A percentile compares a stretch with the other conserved stretches of the same genome.
Evolutionary conservation across 1,139 yeast species (phyloP).

Genomic region (Trichomonascaceae sp.): DNA sequence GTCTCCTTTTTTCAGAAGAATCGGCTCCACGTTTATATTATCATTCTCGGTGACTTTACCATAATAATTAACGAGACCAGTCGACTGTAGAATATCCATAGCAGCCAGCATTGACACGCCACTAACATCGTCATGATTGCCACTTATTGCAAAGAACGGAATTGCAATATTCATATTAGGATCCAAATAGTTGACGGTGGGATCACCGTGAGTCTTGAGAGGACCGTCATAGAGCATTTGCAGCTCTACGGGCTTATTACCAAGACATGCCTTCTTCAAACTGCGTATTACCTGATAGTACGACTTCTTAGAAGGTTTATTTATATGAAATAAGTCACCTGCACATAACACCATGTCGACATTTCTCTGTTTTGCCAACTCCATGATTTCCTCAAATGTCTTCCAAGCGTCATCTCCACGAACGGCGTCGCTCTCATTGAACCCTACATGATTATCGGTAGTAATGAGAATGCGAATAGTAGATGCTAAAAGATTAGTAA

Average conservation of each 20-base stretch:
- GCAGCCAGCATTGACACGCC: constrained; percentile 81
- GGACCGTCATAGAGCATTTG: constrained; percentile 79
- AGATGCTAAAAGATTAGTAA: constrained; percentile 28
- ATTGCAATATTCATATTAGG: constrained; percentile 81
- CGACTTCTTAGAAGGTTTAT: constrained; percentile 83
- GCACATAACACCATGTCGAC: constrained; percentile 87
- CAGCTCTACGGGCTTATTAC: constrained; percentile 82
- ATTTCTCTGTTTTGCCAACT: constrained; percentile 61
- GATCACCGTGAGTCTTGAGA: constrained; percentile 41
- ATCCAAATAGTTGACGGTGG: constrained; percentile 72
- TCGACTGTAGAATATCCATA: constrained; percentile 71
- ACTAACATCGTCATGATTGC: constrained; percentile 96
- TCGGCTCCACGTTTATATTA: constrained; percentile 67
- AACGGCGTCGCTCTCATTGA: constrained; percentile 80
- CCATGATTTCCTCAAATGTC: constrained; percentile 79
- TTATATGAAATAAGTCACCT: constrained; percentile 89
- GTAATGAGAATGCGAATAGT: constrained; percentile 76
- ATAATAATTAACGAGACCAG: constrained; percentile 84
- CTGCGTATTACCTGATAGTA: constrained; percentile 77
- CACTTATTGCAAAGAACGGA: constrained; percentile 93
- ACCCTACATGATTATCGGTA: constrained; percentile 96
- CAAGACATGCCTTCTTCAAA: constrained; percentile 67
- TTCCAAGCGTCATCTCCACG: constrained; percentile 87
- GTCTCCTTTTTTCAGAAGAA: constrained; percentile 71
- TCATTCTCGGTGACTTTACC: constrained; percentile 79